These are phyloP conservation scores for Alternaria triticimaculans DNA, from an alignment of 2,329 filamentous ascomycete genomes.

Conservation along the genomic window DNA sequence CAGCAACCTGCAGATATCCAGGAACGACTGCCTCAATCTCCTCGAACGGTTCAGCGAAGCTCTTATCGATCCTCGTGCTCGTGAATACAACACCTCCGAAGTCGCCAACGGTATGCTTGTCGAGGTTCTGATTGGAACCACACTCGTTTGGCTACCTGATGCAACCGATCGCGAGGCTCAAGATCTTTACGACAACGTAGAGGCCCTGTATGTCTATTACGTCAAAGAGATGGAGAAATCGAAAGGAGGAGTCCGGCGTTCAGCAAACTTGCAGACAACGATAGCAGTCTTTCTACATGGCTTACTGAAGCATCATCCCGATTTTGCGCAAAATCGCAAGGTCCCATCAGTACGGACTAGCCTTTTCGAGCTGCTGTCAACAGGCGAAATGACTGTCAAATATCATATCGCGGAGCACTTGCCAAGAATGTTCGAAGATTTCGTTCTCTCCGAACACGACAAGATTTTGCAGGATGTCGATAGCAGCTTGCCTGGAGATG, in stretches of 20 bases:
- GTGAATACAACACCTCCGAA: constrained; percentile 48
- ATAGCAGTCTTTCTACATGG: constrained; percentile 73
- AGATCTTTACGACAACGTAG: constrained; percentile 66
- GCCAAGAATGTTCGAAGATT: constrained; percentile 78
- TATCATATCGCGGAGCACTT: constrained; percentile 75
- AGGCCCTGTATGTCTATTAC: constrained; percentile 81
- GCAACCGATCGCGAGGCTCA: constrained; percentile 34
- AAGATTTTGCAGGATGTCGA: constrained; percentile 84
- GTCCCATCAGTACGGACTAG: constrained; percentile 72
- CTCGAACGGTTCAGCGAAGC: constrained; percentile 40
- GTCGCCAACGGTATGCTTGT: constrained; percentile 47
- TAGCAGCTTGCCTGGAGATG: constrained; percentile 76
- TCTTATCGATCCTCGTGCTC: constrained; percentile 42
- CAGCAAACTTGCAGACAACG: constrained; percentile 69
- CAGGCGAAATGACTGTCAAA: constrained; percentile 73
- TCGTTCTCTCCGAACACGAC: constrained; percentile 82
- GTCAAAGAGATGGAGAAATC: constrained; percentile 66
- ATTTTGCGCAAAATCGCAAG: constrained; percentile 67
- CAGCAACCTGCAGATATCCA: constrained; percentile 29
- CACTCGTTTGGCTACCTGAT: constrained; percentile 31
- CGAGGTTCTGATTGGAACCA: constrained; percentile 41
- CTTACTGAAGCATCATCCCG: constrained; percentile 70
- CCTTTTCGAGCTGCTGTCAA: constrained; percentile 74
- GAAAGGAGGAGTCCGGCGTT: constrained; percentile 68
- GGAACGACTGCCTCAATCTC: constrained; percentile 33